Conservation (phyloP, 148 eudicot species). For the Polygonum maritimum region DNA sequence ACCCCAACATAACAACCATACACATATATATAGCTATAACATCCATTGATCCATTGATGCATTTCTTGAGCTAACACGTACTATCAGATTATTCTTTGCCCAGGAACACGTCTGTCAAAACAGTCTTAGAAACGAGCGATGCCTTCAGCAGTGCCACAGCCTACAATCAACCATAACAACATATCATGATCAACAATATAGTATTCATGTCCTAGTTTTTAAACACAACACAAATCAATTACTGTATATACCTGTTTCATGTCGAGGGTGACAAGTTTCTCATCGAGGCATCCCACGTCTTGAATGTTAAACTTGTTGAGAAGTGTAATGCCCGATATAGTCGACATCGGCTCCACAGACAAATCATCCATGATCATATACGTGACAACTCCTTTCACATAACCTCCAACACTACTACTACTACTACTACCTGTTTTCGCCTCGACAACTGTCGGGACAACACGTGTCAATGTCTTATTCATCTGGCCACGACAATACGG, state of each 20-base stretch:
- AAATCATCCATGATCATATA: not conserved
- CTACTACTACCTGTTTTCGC: not conserved
- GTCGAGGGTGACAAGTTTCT: not conserved
- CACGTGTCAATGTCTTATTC: not conserved
- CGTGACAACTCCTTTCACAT: not conserved
- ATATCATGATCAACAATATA: no score
- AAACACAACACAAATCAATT: not conserved
- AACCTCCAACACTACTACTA: not conserved
- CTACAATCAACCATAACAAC: not conserved
- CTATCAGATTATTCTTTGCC: not conserved
- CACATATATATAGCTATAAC: not conserved
- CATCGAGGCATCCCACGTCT: not conserved
- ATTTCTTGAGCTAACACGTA: not conserved
- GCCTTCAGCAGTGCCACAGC: not conserved
- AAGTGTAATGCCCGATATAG: not conserved
- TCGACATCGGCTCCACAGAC: not conserved
- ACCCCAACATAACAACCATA: not conserved
- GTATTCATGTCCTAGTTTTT: no score
- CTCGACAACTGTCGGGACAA: not conserved
- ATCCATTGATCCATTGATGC: not conserved
- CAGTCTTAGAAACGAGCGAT: constrained; percentile 2
- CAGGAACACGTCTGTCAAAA: not conserved
- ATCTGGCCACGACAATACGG: not conserved
- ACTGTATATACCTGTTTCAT: not conserved
- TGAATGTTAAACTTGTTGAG: constrained; percentile 6